Evolutionary conservation across 345 rosid genomes (phyloP), one percentile per base, ranked within the genome.

Genomic region (Aurinia saxatilis): DNA sequence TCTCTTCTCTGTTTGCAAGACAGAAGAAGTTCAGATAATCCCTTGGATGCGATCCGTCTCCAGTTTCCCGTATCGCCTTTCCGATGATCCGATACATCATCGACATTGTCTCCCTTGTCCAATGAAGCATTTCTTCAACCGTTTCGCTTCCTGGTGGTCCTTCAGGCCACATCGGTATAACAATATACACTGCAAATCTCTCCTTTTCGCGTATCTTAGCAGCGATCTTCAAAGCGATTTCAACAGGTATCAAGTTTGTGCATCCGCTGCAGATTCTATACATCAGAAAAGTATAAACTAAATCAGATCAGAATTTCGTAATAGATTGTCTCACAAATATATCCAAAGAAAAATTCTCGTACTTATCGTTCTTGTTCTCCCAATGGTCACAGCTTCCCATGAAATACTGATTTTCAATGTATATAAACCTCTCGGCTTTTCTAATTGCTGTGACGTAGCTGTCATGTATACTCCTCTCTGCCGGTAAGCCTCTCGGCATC

Each of bases 101-200:
- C 1, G 77, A 37, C 87, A 83, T 84, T 3, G 95, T 92, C 60
- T 83, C 83, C 63, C 95, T 76, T 0, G 88, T 92, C 95, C 96
- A 89, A n/a, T 88, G 91, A 77, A 92, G 69, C 57, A 92, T 92
- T 49, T 89, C 98, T 59, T 81, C 83, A 11, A 89, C 96, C 0
- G 91, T 62, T 25, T 89, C 91, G 45, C 96, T 86, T 23, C 82
- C 93, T 0, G 96, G 89, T 21, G 75, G 73, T 15, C 95, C 96
- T 76, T 88, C 98, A 3, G 98, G 95, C 95, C 98, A 92, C 98
- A 92, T 88, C 9, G 98, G 95, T 44, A 92, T 83, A 77, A 89
- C 42, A 23, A 92, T 77, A 56, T 92, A 92, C 36, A 76, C 89
- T 0, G 95, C 78, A 74, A 92, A 89, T 40, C 93, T 83, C 77